A percentile compares a stretch with the other conserved stretches of the same genome.
phyloP scores from a whole-genome alignment of 371 early-diverging fungal genomes.

The Zychaea mexicana region DNA sequence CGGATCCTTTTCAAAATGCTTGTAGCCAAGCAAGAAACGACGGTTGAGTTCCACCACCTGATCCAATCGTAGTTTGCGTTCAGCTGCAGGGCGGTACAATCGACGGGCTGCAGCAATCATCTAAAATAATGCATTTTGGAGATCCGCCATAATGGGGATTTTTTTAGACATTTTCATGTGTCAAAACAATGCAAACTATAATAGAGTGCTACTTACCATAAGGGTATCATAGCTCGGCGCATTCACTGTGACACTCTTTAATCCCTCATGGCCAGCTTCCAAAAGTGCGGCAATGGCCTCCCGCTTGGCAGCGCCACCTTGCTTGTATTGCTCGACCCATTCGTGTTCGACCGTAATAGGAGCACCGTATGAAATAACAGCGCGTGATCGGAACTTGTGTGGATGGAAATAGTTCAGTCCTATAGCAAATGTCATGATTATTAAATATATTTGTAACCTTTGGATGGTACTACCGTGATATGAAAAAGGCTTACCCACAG shows the following conservation, averaged over 20 bases:
- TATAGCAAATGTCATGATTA: constrained; percentile 7
- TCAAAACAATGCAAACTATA: background rate
- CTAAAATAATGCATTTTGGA: no score
- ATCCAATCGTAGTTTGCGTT: constrained; percentile 59
- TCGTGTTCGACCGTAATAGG: constrained; percentile 70
- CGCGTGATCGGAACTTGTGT: constrained; percentile 86
- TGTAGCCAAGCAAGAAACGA: constrained; percentile 70
- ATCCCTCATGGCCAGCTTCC: constrained; percentile 59
- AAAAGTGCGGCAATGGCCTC: constrained; percentile 68
- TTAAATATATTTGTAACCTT: background rate
- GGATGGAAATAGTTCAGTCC: constrained; percentile 90
- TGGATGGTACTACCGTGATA: background rate
- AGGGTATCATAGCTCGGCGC: constrained; percentile 82
- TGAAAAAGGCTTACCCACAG: constrained; percentile 51
- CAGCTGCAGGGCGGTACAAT: constrained; percentile 64
- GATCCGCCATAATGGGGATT: no score
- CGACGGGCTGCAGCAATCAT: constrained; percentile 77
- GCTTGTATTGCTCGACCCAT: constrained; percentile 66
- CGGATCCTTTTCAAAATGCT: constrained; percentile 59
- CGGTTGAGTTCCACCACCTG: constrained; percentile 71
- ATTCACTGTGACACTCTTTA: constrained; percentile 82
- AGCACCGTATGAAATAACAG: constrained; percentile 85
- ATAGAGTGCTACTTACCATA: constrained; percentile 39
- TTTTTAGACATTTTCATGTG: constrained; percentile 5
- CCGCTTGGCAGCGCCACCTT: constrained; percentile 75